Evolutionary conservation across 1,284 basidiomycete species (phyloP), one percentile per base, ranked within the genome.

Genomic region (Papiliotrema terrestris): DNA sequence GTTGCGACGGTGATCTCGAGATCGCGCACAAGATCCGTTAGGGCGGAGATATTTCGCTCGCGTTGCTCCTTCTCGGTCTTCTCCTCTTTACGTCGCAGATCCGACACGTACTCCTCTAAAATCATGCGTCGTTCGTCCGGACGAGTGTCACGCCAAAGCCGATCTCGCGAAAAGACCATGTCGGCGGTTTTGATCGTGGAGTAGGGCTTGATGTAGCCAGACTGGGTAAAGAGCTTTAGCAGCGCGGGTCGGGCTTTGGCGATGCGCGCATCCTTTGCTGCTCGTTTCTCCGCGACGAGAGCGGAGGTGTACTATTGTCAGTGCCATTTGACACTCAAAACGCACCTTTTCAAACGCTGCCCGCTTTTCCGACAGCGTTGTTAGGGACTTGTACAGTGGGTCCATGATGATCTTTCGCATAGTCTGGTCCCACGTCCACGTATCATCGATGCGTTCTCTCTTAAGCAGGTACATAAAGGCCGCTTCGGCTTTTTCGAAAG

Each of bases 381-480:
- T 91, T 58, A 98, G 81, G 48, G 92, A 88, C 79, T 94, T 96
- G 80, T 97, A 98, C 62, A 97, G 78, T 38, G 96, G 94, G 79
- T 98, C 95, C 64, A 93, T 97, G 77, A 99, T 94, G 75, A 96
- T 92, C 65, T 89, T 88, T 67, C 95, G 84, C 89, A 98, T 96
- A 46, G 94, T 93, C 78, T 91, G 86, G 75, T 99, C 96, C 96
- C 96, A 99, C 20, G 91, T 94, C 89, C 91, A 97, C 62, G 83
- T 86, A 46, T 88, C 85, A 77, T 92, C 89, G 47, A 98, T 87
- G 22, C 89, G 88, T 49, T 90, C 89, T 72, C 90, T 88, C 66
- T 86, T 84, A 60, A 99, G 79, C 51, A 98, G 80, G 76, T 89
- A 87, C 62, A 86, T 85, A 75, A 99, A 98, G 2, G 94, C 95